Base-by-base conservation (phyloP, 441 rosid species). In the Sinapis alba region DNA sequence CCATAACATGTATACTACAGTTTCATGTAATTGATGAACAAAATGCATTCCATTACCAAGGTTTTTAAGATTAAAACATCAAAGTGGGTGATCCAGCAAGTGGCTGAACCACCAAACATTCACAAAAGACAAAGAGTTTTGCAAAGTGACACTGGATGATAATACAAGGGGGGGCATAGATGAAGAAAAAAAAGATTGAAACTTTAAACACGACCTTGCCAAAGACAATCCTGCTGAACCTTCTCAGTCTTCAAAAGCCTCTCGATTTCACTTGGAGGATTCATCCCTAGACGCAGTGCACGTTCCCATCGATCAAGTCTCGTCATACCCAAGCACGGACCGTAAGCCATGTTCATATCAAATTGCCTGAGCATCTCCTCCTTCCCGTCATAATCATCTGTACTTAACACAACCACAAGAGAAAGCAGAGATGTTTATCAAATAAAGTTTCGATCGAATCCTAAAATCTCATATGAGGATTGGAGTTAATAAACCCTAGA, bases 291-390 rank as follows among this genome's bases (percentile, higher is more conserved):
- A 32, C 86, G 84, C 47, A 74, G 26, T 12, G 92, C 94, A 12
- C 90, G 89, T 67, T 87, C 90, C 90, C 87, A 86, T 1, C 92
- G 84, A 23, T 64, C 88, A 43, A 83, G 54, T 73, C 93, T 79
- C 26, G 81, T 78, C 86, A 89, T 84, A 61, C 92, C 94, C 36
- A 87, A 53, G 58, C 96, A 90, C 0, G 94, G 96, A 34, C 96
- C 94, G 4, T 81, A 87, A 0, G 85, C 81, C 79, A 85, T 87
- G 86, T 89, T 82, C 89, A 90, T 80, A 80, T 89, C 92, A 79
- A 90, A 89, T 38, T 89, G 87, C 81, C 85, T 87, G 36, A 88
- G 73, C 19, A 81, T 74, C 38, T 78, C 82, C 64, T 87, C 92
- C 11, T 47, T 21, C 47, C 77, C 68, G 26, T 65, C 82, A 45